Base-by-base conservation (phyloP, 2,329 filamentous ascomycete genomes). In the Trichoderma simmonsii region DNA sequence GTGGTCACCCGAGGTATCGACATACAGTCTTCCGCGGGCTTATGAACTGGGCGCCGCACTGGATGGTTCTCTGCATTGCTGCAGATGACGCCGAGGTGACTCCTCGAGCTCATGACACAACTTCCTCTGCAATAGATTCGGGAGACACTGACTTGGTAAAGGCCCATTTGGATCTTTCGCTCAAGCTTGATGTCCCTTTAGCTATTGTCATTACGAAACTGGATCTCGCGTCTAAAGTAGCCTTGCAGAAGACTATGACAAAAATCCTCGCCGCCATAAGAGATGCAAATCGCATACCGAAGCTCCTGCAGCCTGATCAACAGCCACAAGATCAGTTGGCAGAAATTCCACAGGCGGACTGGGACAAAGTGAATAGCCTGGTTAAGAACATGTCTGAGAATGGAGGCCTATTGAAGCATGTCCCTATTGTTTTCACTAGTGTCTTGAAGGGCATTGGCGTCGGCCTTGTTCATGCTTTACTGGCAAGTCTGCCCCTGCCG, bases 31-130 rank as follows among this genome's bases (percentile, higher is more conserved):
- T 98, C 68, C 89, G 95, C 73, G 94, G 95, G 0, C 85, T 99
- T n/a, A 88, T 99, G 74, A 96, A 95, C 60, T 98, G 96, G 95
- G 93, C 93, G 48, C 96, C 96, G 9, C 94, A 98, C 79, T 99
- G 96, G 91, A 94, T 93, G 1, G 81, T 97, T 26, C 86, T 98
- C 2, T 98, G 97, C 76, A 90, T 98, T 73, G 90, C 94, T 61
- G 94, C 93, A 43, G 92, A 96, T 77, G 92, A 92, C 74, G 85
- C 87, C 12, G 89, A 91, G 14, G 77, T 80, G 60, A 76, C 76
- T 4, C 75, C 78, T 4, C 34, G 78, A 26, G 34, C 34, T 34
- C 65, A 71, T 24, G 64, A 63, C 18, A 51, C 43, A 6, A 69
- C 68, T 68, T 71, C 64, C 6, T 36, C 43, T 5, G 21, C 30